Conservation (phyloP, 768 basidiomycete genomes). For the Suillus fuscotomentosus region DNA sequence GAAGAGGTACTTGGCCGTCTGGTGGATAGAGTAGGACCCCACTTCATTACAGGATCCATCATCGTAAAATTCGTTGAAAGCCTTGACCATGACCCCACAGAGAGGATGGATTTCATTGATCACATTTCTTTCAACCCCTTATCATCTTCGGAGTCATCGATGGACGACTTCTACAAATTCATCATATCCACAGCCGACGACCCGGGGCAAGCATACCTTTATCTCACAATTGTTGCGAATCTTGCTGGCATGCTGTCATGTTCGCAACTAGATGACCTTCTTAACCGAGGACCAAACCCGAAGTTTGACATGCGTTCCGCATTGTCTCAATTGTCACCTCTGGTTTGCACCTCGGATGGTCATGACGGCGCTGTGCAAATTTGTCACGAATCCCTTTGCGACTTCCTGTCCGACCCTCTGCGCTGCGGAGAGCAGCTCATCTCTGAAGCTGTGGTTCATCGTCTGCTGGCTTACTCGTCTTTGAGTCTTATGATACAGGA, state of each 20-base stretch:
- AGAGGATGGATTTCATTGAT: neutral
- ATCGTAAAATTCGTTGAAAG: neutral
- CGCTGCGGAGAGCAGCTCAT: neutral
- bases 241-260: neutral
- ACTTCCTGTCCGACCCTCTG: neutral
- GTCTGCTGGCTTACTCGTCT: neutral
- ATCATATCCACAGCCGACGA: neutral
- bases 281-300: neutral
- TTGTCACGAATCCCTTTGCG: neutral
- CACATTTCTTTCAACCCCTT: too few relatives aligned
- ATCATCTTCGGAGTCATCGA: neutral
- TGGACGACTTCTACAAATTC: neutral
- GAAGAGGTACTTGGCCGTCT: neutral
- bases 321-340: neutral
- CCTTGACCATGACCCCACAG: neutral
- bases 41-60: neutral
- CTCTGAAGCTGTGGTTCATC: neutral
- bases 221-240: neutral
- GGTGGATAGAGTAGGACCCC: neutral
- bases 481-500: neutral
- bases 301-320: neutral
- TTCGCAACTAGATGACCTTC: neutral
- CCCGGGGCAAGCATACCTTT: neutral
- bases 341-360: neutral
- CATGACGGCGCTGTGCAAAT: neutral